These are phyloP conservation scores for Thelonectria rubi DNA, from an alignment of 2,329 filamentous ascomycete genomes.

Conservation along the genomic window DNA sequence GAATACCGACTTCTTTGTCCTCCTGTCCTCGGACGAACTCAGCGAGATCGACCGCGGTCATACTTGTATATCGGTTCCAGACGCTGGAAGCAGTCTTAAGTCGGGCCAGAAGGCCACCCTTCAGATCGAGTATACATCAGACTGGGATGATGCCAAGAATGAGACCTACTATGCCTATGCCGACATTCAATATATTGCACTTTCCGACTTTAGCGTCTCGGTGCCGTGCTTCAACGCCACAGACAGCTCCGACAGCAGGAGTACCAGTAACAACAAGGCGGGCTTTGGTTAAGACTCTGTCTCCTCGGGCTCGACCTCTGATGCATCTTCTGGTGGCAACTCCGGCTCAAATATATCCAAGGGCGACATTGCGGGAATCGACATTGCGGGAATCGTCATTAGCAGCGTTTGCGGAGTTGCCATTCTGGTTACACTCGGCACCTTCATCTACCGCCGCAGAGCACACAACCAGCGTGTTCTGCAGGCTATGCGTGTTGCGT, in stretches of 20 bases:
- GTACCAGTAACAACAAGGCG: not conserved
- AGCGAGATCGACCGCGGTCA: constrained; percentile 50
- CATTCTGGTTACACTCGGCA: not conserved
- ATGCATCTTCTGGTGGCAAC: not conserved
- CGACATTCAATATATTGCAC: constrained; percentile 50
- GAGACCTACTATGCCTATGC: constrained; percentile 53
- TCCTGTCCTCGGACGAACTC: constrained; percentile 42
- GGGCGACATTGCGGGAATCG: not conserved
- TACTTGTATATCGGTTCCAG: constrained; percentile 48
- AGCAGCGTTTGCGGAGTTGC: not conserved
- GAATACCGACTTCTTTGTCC: constrained; percentile 46
- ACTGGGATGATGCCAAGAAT: constrained; percentile 42
- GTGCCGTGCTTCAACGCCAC: constrained; percentile 51
- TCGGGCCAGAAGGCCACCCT: constrained; percentile 52
- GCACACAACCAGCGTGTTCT: not conserved
- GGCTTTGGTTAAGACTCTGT: not conserved
- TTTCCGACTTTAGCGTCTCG: constrained; percentile 37
- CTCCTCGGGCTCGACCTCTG: not conserved
- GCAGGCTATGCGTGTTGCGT: not conserved
- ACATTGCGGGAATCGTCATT: not conserved
- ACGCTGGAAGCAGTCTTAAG: constrained; percentile 39
- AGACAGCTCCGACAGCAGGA: constrained; percentile 25
- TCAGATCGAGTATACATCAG: constrained; percentile 51
- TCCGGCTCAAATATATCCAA: not conserved
- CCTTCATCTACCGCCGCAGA: not conserved